Evolutionary conservation across 1,284 basidiomycete genomes (phyloP).

Genomic region (Papiliotrema terrestris): DNA sequence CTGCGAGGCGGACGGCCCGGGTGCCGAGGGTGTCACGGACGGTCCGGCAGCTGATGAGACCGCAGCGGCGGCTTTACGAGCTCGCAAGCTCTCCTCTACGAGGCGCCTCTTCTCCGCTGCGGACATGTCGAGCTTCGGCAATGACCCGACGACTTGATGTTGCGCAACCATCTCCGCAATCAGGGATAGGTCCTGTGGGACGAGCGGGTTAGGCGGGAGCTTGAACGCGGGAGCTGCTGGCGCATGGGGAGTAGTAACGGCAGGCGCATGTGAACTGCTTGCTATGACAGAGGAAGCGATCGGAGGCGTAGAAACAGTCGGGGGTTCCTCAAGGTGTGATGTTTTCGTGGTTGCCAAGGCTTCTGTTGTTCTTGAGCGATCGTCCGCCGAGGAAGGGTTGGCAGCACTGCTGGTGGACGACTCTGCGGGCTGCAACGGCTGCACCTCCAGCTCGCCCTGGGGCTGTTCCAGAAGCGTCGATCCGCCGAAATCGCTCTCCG

Average conservation of each 20-base stretch:
- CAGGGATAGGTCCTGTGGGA: slow-evolving; percentile 39
- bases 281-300: too few relatives aligned
- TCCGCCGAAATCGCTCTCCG: background rate
- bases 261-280: too few relatives aligned
- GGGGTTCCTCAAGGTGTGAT: too few relatives aligned
- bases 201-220: slow-evolving; percentile 19
- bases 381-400: too few relatives aligned
- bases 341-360: too few relatives aligned
- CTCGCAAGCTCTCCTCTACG: slow-evolving; percentile 32
- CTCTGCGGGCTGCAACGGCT: too few relatives aligned
- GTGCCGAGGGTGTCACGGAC: background rate
- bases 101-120: slow-evolving; percentile 36
- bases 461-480: background rate
- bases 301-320: too few relatives aligned
- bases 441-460: background rate
- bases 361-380: too few relatives aligned
- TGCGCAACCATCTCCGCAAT: slow-evolving; percentile 43
- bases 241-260: too few relatives aligned
- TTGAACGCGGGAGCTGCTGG: too few relatives aligned
- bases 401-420: too few relatives aligned
- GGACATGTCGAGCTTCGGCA: slow-evolving; percentile 29
- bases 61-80: slow-evolving; percentile 10
- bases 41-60: background rate
- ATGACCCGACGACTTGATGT: slow-evolving; percentile 37
- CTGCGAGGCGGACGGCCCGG: background rate